Evolutionary conservation across 1,284 basidiomycete species (phyloP).

Genomic region (Cutaneotrichosporon dermatis): DNA sequence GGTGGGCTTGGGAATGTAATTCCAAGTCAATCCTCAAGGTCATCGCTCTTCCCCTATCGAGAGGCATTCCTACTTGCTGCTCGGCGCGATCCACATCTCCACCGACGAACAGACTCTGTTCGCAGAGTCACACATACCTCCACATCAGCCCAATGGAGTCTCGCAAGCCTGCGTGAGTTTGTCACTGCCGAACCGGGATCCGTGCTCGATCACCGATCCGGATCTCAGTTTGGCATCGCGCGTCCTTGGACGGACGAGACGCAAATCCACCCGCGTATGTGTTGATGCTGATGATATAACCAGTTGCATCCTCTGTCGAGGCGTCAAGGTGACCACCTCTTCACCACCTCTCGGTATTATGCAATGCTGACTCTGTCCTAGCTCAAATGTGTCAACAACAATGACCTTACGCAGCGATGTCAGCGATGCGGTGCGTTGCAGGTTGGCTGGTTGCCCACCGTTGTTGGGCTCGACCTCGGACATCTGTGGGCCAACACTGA

Average conservation of each 20-base stretch:
- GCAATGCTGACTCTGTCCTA: neutral
- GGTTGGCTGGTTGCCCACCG: too few species aligned
- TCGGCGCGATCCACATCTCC: neutral
- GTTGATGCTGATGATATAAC: neutral
- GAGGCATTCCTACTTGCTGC: neutral
- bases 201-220: too few species aligned
- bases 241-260: neutral
- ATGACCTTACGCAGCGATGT: neutral
- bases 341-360: too few species aligned
- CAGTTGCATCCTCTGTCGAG: constrained; percentile 10
- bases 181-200: too few species aligned
- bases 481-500: too few species aligned
- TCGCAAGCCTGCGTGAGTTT: constrained; percentile 5
- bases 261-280: neutral
- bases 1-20: too few species aligned
- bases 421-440: constrained; percentile 2
- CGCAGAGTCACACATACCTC: too few species aligned
- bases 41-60: too few species aligned
- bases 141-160: constrained; percentile 1
- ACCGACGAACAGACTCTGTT: neutral
- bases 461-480: too few species aligned
- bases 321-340: constrained; percentile 2
- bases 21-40: too few species aligned
- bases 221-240: too few species aligned
- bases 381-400: constrained; percentile 7